Base-by-base conservation (phyloP, 306 rosid species). In the Lathyrus aphaca region DNA sequence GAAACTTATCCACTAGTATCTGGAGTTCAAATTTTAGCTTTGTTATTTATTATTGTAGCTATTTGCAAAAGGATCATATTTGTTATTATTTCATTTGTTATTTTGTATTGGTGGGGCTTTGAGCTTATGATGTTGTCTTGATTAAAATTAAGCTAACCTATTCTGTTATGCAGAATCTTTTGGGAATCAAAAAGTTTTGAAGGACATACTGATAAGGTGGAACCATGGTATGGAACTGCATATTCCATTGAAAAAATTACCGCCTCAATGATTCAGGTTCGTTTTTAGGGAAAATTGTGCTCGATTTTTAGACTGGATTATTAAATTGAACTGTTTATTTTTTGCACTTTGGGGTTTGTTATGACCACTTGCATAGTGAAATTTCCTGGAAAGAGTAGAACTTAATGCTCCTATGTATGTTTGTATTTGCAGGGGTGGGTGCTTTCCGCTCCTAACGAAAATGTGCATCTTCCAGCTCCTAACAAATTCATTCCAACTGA, bases 161-260 rank as follows among this genome's bases (percentile, higher is more conserved):
- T 29, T 68, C 27, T 71, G 72, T 39, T 67, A 18, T 69, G 72
- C 83, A 94, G 99, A 87, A 86, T 94, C 75, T 94, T 94, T 77
- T 94, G 96, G 97, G 99, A 78, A 70, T 94, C 99, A 4, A 81
- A 87, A 72, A 76, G 66, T 27, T 90, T 91, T 80, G 97, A 88
- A 84, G 96, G 87, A 65, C 69, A 68, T 30, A 84, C 95, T 21
- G 85, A 91, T 72, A 77, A 69, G 81, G 86, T 81, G 69, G 99
- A 94, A 83, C 96, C 90, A 59, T 94, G 99, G 99, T 94, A 94
- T 86, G 91, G 91, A 77, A 94, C 97, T 75, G 75, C 88, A 32
- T 94, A 88, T 83, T 81, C 92, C 45, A 13, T 84, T 21, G 95
- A 91, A 84, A 91, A 71, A 62, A 77, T 87, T 58, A 79, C 88